Percentiles rank a stretch among this genome's conserved stretches.
These are phyloP conservation scores for Plasmodium gallinaceum DNA, from an alignment of 169 alveolate genomes.

Conservation along the genomic window DNA sequence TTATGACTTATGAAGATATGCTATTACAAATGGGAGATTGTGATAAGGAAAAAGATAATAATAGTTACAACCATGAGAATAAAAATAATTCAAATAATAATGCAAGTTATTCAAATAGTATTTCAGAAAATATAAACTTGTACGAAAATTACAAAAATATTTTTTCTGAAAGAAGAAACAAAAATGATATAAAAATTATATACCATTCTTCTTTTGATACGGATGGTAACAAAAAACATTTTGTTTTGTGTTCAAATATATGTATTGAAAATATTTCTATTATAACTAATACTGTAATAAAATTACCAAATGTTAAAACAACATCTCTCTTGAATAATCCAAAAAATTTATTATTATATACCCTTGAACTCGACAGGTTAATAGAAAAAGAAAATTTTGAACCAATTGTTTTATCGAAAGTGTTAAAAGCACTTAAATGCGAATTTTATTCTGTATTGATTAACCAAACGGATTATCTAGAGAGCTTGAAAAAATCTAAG, in stretches of 20 bases:
- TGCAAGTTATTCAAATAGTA: background rate
- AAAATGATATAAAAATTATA: constrained; percentile 24
- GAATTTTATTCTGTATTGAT: constrained; percentile 83
- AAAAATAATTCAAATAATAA: background rate
- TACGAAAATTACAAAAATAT: constrained; percentile 74
- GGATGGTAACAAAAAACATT: constrained; percentile 54
- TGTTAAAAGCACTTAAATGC: constrained; percentile 80
- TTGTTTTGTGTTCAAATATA: constrained; percentile 78
- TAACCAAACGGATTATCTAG: constrained; percentile 83
- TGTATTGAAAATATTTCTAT: constrained; percentile 78
- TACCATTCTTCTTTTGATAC: constrained; percentile 52
- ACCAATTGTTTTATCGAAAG: constrained; percentile 82
- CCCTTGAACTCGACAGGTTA: constrained; percentile 79
- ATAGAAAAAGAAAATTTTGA: constrained; percentile 79
- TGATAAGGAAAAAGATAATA: background rate
- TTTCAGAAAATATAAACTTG: constrained; percentile 46
- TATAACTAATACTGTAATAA: constrained; percentile 79
- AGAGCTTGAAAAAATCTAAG: constrained; percentile 72
- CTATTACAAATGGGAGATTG: background rate
- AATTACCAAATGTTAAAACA: constrained; percentile 48
- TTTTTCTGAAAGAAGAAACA: constrained; percentile 34
- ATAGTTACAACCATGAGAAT: constrained; percentile 42
- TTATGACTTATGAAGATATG: constrained; percentile 52
- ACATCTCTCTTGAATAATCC: constrained; percentile 59
- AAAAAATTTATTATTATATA: constrained; percentile 68